Evolutionary conservation across 1,139 yeast species (phyloP), one percentile per base, ranked within the genome.

Genomic region (Suhomyces chickasaworum): DNA sequence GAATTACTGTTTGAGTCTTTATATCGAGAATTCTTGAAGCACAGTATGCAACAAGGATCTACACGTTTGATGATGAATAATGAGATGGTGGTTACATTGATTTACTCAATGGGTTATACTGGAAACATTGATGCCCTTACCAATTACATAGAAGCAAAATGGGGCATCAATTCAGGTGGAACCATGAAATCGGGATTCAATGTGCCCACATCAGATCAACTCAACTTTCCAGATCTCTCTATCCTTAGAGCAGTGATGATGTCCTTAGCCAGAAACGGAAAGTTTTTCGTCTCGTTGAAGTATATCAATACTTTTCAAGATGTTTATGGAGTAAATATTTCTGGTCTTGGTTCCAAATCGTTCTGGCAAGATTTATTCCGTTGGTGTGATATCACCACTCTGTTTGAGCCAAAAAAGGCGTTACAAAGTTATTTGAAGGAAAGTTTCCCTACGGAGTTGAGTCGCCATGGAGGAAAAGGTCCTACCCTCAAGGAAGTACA

Each of bases 331-430:
- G 47, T 72, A 12, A 61, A 65, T 39, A 51, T 65, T 23, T 43
- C 58, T 9, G 47, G 52, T 4, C 47, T 46, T 2, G 43, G 51
- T 3, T 49, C 71, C 17, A 61, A 59, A 43, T 47, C 55, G 4
- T 66, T 74, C 47, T 74, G 78, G 77, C 71, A 65, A 47, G 61
- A 58, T 37, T 51, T 71, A 1, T 66, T 73, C 53, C 60, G 60
- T 41, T 71, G 77, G 76, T 64, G 71, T 43, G 69, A 73, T 46
- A 51, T 61, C 5, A 29, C 48, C 22, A 53, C 57, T 20, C 45
- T 39, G 40, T 71, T 46, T 48, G 61, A 63, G 30, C 64, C 64
- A 39, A 55, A 59, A 15, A 56, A 57, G 30, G 67, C 72, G 9
- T 58, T 73, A 29, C 53, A 56, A 22, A 57, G 55, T 41, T 73